Conservation (phyloP, 2,329 filamentous ascomycete genomes). For the Sporothrix pseudoabietina region DNA sequence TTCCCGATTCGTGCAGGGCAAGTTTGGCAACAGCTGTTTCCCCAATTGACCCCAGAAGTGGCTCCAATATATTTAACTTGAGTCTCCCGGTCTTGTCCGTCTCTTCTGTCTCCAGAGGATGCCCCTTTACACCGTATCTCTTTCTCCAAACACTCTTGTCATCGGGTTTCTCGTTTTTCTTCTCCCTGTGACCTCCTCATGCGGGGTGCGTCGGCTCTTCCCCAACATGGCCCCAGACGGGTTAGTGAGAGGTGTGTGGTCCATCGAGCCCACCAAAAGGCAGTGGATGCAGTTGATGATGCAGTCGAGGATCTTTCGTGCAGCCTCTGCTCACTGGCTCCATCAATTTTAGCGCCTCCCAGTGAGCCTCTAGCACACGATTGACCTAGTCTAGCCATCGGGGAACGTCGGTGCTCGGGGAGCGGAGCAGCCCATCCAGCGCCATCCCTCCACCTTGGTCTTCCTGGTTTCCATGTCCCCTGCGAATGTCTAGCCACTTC, state of each 20-base stretch:
- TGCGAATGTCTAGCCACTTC: constrained; percentile 3
- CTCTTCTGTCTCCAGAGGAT: background rate
- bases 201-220: constrained; percentile 9
- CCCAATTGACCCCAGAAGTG: background rate
- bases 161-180: background rate
- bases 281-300: too few species aligned
- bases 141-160: background rate
- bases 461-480: background rate
- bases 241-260: background rate
- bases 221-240: background rate
- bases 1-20: background rate
- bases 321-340: background rate
- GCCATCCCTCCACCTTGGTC: background rate
- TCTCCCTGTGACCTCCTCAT: background rate
- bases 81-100: background rate
- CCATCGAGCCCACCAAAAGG: background rate
- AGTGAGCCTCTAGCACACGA: background rate
- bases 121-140: background rate
- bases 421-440: background rate
- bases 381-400: background rate
- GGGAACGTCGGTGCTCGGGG: constrained; percentile 4
- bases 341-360: background rate
- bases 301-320: background rate
- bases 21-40: background rate
- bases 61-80: background rate